Conservation (phyloP, 2,329 filamentous ascomycete species). For the Penicillium sp. region DNA sequence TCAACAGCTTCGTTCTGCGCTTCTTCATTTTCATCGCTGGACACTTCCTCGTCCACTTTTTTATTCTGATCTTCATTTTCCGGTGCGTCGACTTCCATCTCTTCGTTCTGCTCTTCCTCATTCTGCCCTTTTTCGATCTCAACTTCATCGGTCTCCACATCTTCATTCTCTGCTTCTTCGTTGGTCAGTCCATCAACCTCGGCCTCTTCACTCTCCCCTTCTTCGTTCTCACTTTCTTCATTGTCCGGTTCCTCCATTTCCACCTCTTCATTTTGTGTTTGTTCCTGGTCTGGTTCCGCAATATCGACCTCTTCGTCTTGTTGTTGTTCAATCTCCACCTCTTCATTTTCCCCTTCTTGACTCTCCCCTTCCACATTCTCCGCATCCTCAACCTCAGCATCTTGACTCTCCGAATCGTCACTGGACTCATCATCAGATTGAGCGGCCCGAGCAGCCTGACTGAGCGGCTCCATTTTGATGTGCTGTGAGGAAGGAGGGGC, state of each 20-base stretch:
- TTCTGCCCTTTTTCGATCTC: not conserved
- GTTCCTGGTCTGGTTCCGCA: not conserved
- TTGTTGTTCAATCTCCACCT: not conserved
- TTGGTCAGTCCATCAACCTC: not conserved
- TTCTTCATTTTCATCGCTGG: not conserved
- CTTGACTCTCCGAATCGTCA: conserved; percentile 10
- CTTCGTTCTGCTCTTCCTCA: not conserved
- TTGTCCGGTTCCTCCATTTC: too few relatives aligned
- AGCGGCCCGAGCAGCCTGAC: not conserved
- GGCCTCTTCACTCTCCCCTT: not conserved
- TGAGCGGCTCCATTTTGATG: conserved; percentile 15
- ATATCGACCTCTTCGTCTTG: not conserved
- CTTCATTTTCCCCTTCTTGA: conserved; percentile 5
- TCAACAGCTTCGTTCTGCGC: not conserved
- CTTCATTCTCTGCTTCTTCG: not conserved
- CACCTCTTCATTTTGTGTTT: too few relatives aligned
- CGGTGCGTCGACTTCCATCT: not conserved
- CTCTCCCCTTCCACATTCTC: conserved; percentile 18
- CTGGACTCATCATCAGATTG: not conserved
- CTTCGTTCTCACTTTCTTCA: not conserved
- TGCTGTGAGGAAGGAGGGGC: conserved; percentile 4
- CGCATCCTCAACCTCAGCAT: not conserved
- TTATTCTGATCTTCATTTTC: not conserved
- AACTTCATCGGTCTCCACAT: not conserved
- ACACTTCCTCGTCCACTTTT: not conserved